Evolutionary conservation across 768 basidiomycete species (phyloP).

Genomic region (Lactarius psammicola): DNA sequence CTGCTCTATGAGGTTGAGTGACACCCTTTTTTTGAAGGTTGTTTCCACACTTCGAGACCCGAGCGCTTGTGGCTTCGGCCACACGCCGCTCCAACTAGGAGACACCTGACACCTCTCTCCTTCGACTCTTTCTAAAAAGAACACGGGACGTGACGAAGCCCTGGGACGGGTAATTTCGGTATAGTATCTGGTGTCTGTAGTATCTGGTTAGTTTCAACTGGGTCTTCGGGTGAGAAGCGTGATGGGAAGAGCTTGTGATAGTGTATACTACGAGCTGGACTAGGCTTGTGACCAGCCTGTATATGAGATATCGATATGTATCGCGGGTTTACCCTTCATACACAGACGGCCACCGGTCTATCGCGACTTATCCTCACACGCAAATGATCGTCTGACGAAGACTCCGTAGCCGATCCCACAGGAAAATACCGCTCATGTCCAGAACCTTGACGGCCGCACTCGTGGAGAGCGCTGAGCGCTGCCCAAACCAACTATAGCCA

Average conservation of each 20-base stretch:
- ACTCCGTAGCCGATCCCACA: too few species aligned
- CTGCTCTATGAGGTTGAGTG: not conserved
- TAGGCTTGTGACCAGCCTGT: too few species aligned
- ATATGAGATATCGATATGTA: too few species aligned
- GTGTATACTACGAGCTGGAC: not conserved
- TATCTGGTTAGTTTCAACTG: not conserved
- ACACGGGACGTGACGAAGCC: not conserved
- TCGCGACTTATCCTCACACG: too few species aligned
- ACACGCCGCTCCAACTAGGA: not conserved
- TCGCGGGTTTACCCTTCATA: too few species aligned
- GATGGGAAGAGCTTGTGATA: not conserved
- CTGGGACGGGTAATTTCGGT: not conserved
- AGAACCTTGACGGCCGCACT: too few species aligned
- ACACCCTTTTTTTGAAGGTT: not conserved
- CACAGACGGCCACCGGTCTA: too few species aligned
- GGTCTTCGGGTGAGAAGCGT: not conserved
- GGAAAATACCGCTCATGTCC: too few species aligned
- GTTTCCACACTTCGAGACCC: not conserved
- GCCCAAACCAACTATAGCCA: too few species aligned
- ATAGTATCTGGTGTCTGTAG: not conserved
- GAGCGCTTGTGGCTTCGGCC: not conserved
- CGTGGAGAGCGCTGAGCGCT: too few species aligned
- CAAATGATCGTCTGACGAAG: too few species aligned
- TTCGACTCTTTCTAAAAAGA: not conserved
- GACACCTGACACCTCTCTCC: not conserved